These are phyloP conservation scores for Solanum chilense DNA, from an alignment of 257 asterid genomes.

Conservation along the genomic window DNA sequence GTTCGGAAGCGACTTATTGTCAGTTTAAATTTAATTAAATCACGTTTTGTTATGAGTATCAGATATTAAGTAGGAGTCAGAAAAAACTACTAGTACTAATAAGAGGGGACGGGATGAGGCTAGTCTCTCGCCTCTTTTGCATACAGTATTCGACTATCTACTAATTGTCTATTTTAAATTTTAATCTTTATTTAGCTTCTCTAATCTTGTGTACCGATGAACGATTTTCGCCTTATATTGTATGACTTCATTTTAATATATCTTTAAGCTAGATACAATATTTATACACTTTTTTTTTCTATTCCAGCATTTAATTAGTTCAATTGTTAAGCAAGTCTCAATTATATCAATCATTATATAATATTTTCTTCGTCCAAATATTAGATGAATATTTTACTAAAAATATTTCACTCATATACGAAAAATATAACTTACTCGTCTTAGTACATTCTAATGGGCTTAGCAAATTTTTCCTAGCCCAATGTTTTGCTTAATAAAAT, in stretches of 20 bases:
- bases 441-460: neutral
- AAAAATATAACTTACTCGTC: neutral
- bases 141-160: neutral
- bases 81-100: no score
- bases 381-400: no score
- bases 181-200: no score
- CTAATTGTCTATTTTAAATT: neutral
- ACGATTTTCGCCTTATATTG: no score
- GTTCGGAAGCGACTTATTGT: accelerated
- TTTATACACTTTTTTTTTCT: neutral
- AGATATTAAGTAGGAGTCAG: accelerated
- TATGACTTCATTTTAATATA: no score
- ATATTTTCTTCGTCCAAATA: no score
- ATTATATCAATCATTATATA: no score
- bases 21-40: accelerated
- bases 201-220: neutral
- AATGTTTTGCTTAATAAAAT: neutral
- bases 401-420: no score
- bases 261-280: neutral
- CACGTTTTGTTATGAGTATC: accelerated
- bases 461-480: neutral
- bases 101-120: neutral
- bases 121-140: neutral
- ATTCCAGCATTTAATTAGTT: neutral
- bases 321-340: neutral